A percentile compares a stretch with the other conserved stretches of the same genome.
phyloP scores from a whole-genome alignment of 2,329 filamentous ascomycete species.

The Colletotrichum sp. region DNA sequence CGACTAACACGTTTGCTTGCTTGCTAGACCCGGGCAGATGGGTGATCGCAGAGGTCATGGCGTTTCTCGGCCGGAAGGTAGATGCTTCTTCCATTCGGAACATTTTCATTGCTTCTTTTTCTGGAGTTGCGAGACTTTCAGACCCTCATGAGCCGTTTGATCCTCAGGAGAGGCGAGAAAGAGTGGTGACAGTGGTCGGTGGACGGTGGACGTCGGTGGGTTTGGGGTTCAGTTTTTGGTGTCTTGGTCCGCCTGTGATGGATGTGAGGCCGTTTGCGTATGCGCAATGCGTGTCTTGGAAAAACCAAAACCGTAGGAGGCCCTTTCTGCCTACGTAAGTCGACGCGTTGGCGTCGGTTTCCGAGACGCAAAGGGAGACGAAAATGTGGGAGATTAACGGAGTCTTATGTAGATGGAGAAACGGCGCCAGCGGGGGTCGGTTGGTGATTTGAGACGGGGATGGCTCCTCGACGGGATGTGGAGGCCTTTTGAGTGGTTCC shows the following conservation, averaged over 20 bases:
- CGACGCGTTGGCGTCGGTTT: slow-evolving; percentile 8
- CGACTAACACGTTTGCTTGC: background rate
- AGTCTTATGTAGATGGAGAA: slow-evolving; percentile 4
- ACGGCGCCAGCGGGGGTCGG: background rate
- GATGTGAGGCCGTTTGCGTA: background rate
- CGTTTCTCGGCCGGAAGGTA: background rate
- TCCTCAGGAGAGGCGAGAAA: background rate
- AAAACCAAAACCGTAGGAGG: background rate
- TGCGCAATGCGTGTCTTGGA: background rate
- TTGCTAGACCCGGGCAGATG: background rate
- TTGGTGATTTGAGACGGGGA: background rate
- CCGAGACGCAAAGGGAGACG: background rate
- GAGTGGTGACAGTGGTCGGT: background rate
- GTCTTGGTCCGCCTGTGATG: background rate
- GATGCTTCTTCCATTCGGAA: background rate
- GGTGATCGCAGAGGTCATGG: background rate
- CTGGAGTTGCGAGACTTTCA: background rate
- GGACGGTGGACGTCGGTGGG: background rate
- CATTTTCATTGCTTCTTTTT: background rate
- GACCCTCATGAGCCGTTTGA: background rate
- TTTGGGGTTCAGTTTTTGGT: background rate
- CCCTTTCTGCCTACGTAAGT: slow-evolving; percentile 1
- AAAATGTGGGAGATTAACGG: slow-evolving; percentile 6
- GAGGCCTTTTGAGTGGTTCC: background rate
- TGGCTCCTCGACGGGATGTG: slow-evolving; percentile 9